These are phyloP conservation scores for Fraxinus sp. DNA, from an alignment of 305 asterid genomes.

Conservation along the genomic window DNA sequence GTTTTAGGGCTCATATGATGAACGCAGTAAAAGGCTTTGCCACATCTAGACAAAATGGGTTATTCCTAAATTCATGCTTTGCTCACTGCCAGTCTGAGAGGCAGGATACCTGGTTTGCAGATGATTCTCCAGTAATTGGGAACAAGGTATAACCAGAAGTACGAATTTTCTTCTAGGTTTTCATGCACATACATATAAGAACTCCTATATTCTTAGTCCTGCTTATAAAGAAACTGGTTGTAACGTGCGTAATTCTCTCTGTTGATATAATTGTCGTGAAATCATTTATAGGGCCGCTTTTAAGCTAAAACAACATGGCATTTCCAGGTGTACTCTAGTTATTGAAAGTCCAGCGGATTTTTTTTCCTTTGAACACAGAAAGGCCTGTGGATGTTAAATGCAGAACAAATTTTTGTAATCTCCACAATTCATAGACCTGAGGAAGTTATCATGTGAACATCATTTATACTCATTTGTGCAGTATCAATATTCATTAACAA, in stretches of 20 bases:
- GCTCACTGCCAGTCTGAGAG: conserved; percentile 85
- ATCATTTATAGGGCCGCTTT: not conserved
- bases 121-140: conserved; percentile 49
- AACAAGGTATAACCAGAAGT: conserved; percentile 46
- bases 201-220: not conserved
- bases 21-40: conserved; percentile 46
- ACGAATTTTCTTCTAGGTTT: not conserved
- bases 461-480: not conserved
- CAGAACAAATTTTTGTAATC: not conserved
- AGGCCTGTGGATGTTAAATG: not conserved
- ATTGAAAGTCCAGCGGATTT: not conserved
- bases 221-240: not conserved
- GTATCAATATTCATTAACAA: not conserved
- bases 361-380: not conserved
- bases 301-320: not conserved
- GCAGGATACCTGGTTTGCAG: conserved; percentile 71
- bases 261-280: not conserved
- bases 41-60: conserved; percentile 41
- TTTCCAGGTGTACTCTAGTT: not conserved
- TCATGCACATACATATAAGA: not conserved
- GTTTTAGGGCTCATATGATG: conserved; percentile 63
- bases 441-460: not conserved
- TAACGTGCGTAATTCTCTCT: not conserved
- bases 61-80: conserved; percentile 74
- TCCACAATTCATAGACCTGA: not conserved